Percentiles rank a stretch among this genome's conserved stretches.
Conservation (phyloP, 805 yeast species). For the Brettanomyces sp. region DNA sequence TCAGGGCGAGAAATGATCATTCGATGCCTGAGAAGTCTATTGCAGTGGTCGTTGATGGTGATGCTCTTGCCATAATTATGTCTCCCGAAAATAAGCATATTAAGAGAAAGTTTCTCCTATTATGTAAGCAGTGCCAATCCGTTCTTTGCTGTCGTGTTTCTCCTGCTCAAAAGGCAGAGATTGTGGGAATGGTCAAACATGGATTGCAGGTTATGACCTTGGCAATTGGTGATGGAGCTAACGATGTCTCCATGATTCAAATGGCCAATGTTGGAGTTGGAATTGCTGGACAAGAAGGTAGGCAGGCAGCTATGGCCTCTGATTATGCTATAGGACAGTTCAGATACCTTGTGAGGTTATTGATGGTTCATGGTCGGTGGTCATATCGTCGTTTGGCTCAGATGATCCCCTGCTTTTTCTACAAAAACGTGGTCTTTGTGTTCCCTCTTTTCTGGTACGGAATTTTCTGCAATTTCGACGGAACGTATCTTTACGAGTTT, state of each 20-base stretch:
- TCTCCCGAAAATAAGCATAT: constrained; percentile 22
- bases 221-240: constrained; percentile 82
- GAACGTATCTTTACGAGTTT: constrained; percentile 67
- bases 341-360: constrained; percentile 51
- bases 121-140: constrained; percentile 68
- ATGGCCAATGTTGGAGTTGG: constrained; percentile 82
- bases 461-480: constrained; percentile 59
- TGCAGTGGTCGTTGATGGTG: constrained; percentile 68
- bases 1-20: constrained; percentile 50
- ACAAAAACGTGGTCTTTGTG: constrained; percentile 68
- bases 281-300: constrained; percentile 80
- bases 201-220: constrained; percentile 64
- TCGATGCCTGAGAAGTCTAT: constrained; percentile 47
- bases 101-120: constrained; percentile 48
- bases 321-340: constrained; percentile 81
- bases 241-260: constrained; percentile 83
- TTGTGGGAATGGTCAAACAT: constrained; percentile 57
- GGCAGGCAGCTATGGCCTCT: constrained; percentile 81
- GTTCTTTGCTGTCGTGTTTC: constrained; percentile 82
- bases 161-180: constrained; percentile 74
- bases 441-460: constrained; percentile 73
- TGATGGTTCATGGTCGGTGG: constrained; percentile 81
- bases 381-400: constrained; percentile 66
- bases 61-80: constrained; percentile 38
- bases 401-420: constrained; percentile 72